phyloP scores from a whole-genome alignment of 78 protist species.

The Dictyostelium citrinum region DNA sequence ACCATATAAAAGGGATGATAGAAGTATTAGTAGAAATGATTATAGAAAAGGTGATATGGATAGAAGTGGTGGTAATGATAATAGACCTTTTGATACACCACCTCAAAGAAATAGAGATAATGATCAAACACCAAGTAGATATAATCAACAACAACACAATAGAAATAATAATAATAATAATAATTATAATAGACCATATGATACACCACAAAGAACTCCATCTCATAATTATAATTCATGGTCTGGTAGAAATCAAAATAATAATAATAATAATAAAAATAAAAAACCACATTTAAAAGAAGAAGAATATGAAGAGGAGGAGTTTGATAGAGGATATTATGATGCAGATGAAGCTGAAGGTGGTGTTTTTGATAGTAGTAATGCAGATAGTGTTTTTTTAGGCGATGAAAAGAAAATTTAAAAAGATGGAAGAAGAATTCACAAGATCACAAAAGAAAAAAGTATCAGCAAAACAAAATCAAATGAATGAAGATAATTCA shows the following conservation, averaged over 20 bases:
- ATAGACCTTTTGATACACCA: neutral
- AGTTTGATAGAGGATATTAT: slow-evolving; percentile 82
- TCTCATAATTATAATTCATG: slow-evolving; percentile 20
- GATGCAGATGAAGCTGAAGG: slow-evolving; percentile 84
- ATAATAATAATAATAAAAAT: neutral
- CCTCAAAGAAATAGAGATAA: slow-evolving; percentile 21
- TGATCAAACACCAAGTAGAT: slow-evolving; percentile 8
- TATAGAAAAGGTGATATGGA: neutral
- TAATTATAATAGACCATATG: neutral
- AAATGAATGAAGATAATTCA: slow-evolving; percentile 79
- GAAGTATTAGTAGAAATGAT: neutral
- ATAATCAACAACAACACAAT: neutral
- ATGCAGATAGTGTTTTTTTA: slow-evolving; percentile 3
- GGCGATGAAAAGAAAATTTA: slow-evolving; percentile 78
- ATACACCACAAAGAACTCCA: slow-evolving; percentile 30
- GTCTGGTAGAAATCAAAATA: neutral
- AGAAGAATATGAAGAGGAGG: slow-evolving; percentile 49
- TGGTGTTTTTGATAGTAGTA: slow-evolving; percentile 8
- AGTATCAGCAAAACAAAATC: slow-evolving; percentile 32
- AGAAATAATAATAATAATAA: neutral
- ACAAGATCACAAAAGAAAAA: slow-evolving; percentile 24
- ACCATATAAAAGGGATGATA: neutral
- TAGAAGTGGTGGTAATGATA: neutral
- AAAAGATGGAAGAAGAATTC: slow-evolving; percentile 76
- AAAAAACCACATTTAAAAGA: slow-evolving; percentile 6